Evolutionary conservation across 768 basidiomycete species (phyloP).

Genomic region (Boletus vermiculosoides): DNA sequence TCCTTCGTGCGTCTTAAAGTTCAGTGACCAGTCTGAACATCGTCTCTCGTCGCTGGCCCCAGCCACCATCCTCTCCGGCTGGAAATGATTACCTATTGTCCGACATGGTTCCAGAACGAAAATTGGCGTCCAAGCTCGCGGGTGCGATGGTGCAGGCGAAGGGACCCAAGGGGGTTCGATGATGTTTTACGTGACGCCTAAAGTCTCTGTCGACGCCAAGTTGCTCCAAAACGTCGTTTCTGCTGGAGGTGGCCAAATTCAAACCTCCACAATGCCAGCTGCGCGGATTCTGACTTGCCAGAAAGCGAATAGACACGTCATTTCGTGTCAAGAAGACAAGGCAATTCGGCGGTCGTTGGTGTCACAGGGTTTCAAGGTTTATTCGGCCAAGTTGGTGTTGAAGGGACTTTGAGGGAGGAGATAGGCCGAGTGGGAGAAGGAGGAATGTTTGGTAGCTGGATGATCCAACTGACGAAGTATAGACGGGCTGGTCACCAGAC

Average conservation of each 20-base stretch:
- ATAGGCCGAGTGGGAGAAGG: conserved; percentile 63
- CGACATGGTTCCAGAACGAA: conserved; percentile 63
- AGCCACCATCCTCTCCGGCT: conserved; percentile 41
- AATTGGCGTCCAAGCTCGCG: conserved; percentile 60
- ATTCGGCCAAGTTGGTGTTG: conserved; percentile 66
- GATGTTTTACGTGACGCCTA: conserved; percentile 74
- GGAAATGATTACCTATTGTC: conserved; percentile 57
- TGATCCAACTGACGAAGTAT: conserved; percentile 1
- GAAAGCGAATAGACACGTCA: conserved; percentile 51
- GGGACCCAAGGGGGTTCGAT: conserved; percentile 41
- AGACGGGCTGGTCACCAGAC: too few species aligned
- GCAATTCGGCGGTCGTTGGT: conserved; percentile 65
- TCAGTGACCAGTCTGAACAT: neutral
- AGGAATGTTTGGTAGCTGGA: conserved; percentile 20
- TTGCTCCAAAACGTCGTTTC: conserved; percentile 67
- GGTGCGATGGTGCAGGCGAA: conserved; percentile 62
- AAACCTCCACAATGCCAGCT: conserved; percentile 48
- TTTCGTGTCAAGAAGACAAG: conserved; percentile 65
- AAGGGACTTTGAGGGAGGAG: conserved; percentile 63
- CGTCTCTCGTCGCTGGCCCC: neutral
- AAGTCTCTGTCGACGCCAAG: conserved; percentile 55
- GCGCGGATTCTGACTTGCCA: conserved; percentile 53
- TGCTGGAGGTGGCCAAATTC: conserved; percentile 71
- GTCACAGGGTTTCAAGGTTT: conserved; percentile 53
- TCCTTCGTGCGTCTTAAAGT: conserved; percentile 55